Evolutionary conservation across 2,329 filamentous ascomycete genomes (phyloP).

Genomic region (Arthrocladium fulminans): DNA sequence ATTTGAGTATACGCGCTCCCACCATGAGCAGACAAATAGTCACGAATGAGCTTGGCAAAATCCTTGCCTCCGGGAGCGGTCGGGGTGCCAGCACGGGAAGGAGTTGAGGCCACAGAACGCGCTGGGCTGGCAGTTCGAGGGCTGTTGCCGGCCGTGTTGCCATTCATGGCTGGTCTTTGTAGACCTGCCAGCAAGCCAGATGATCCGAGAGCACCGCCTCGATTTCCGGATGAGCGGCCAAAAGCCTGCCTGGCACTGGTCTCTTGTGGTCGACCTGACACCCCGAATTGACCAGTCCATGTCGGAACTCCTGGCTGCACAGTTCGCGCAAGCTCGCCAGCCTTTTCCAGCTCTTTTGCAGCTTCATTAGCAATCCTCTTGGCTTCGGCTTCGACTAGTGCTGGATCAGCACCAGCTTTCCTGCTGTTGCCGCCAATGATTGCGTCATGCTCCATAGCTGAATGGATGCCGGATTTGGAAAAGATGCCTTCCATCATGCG

Average conservation of each 20-base stretch:
- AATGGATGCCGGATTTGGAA: conserved; percentile 73
- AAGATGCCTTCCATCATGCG: conserved; percentile 86
- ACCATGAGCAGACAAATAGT: conserved; percentile 69
- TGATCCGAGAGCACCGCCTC: conserved; percentile 24
- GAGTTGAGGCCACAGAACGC: conserved; percentile 16
- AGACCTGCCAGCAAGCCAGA: conserved; percentile 49
- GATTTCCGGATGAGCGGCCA: conserved; percentile 22
- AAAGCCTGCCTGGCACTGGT: conserved; percentile 40
- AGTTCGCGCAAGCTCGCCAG: conserved; percentile 61
- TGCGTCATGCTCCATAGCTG: conserved; percentile 85
- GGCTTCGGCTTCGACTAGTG: conserved; percentile 73
- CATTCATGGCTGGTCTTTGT: conserved; percentile 43
- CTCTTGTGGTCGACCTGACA: conserved; percentile 60
- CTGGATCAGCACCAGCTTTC: conserved; percentile 62
- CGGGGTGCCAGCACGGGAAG: conserved; percentile 24
- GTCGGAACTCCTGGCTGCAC: conserved; percentile 79
- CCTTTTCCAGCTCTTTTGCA: conserved; percentile 63
- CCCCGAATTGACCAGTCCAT: conserved; percentile 82
- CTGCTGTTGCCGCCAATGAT: conserved; percentile 62
- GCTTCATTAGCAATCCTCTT: conserved; percentile 69
- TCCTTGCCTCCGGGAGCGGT: conserved; percentile 45
- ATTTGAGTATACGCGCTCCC: conserved; percentile 74
- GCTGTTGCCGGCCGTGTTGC: conserved; percentile 11
- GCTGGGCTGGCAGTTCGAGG: conserved; percentile 20
- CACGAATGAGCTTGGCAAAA: conserved; percentile 63